Evolutionary conservation across 805 yeast species (phyloP), one percentile per base, ranked within the genome.

Genomic region (Zygosaccharomyces gambellarensis): DNA sequence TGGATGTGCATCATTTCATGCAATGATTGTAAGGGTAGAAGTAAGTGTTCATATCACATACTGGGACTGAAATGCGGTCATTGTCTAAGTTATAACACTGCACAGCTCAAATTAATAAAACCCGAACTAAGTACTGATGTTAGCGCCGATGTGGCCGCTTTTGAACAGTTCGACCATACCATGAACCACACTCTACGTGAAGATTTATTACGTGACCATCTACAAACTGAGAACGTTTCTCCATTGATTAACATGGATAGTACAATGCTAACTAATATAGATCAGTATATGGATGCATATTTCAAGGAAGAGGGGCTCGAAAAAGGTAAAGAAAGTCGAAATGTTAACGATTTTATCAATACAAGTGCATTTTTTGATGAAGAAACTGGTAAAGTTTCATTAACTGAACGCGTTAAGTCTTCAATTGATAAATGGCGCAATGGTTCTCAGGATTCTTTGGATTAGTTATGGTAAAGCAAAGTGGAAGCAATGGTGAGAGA

Each of bases 31-130:
- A 82, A 82, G 47, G 92, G 94, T 17, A 85, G 85, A 67, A 81
- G 90, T 22, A 78, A 81, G 52, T 83, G 84, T 17, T 70, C 77
- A 10, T 90, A 85, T 67, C 97, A 90, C 67, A 82, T 90, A 45
- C 68, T 90, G 58, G 98, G 98, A 1, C 73, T 89, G 53, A 86
- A 85, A 64, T 90, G 98, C 67, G 85, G 83, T 56, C 89, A 84
- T 63, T 90, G 97, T 68, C 77, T 79, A 50, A 85, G 95, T 63
- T 90, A 90, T 67, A 90, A 90, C 66, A 90, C 97, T 2, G 81
- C 80, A 50, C 92, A 87, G 63, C 56, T 81, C 49, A 79, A 79
- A 60, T 64, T 88, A 47, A 72, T 86, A 48, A 88, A 88, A 67
- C 87, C 85, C 0, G 87, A 79, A 53, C 81, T 76, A 47, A 73